A percentile compares a stretch with the other conserved stretches of the same genome.
Conservation (phyloP, 179 eudicot genomes). For the Carnegiea gigantea region DNA sequence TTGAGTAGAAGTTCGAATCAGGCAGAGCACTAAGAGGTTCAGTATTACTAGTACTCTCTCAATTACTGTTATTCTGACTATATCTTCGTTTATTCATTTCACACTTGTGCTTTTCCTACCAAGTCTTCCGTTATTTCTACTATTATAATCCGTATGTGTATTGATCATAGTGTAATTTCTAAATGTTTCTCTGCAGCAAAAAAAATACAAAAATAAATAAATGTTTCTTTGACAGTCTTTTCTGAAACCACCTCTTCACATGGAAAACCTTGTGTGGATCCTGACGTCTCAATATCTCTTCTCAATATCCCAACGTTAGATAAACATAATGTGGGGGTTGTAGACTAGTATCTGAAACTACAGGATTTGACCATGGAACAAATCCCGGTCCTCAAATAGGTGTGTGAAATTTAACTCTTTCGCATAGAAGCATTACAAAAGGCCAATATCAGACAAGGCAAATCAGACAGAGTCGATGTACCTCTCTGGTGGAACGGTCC, state of each 20-base stretch:
- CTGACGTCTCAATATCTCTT: not conserved
- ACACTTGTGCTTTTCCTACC: too few relatives aligned
- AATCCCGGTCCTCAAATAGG: not conserved
- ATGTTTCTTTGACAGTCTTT: not conserved
- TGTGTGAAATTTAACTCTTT: not conserved
- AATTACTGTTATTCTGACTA: too few relatives aligned
- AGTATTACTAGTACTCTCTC: too few relatives aligned
- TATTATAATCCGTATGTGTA: too few relatives aligned
- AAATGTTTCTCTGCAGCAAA: too few relatives aligned
- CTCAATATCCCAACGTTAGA: not conserved
- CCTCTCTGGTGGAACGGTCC: conserved; percentile 87
- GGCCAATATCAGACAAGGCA: not conserved
- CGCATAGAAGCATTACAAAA: not conserved
- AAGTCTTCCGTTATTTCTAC: too few relatives aligned
- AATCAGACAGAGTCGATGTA: conserved; percentile 21
- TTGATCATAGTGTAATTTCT: too few relatives aligned
- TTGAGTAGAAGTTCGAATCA: too few relatives aligned
- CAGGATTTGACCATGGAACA: not conserved
- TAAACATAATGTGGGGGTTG: not conserved
- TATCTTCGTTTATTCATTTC: too few relatives aligned
- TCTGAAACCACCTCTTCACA: not conserved
- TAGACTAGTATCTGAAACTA: not conserved
- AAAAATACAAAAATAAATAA: not conserved
- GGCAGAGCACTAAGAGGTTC: too few relatives aligned
- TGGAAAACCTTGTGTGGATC: not conserved